Percentiles rank a stretch among this genome's conserved stretches.
Evolutionary conservation across 768 basidiomycete genomes (phyloP).

Genomic region (Phanerochaete carnosa): DNA sequence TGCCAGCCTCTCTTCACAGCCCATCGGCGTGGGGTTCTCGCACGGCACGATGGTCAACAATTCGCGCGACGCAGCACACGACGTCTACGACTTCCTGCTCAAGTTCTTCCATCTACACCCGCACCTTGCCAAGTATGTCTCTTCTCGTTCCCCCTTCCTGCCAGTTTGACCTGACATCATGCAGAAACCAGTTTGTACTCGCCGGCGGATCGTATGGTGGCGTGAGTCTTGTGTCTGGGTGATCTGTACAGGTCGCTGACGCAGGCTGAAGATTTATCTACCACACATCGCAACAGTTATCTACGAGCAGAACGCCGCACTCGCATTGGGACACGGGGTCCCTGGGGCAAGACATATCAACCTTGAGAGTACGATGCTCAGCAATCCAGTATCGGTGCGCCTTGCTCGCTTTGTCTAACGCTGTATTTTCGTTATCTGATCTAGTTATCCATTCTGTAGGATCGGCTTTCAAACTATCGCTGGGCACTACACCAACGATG

Average conservation of each 20-base stretch:
- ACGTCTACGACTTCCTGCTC: conserved; percentile 36
- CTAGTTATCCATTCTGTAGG: conserved; percentile 12
- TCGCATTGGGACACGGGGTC: conserved; percentile 13
- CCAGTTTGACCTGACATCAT: neutral
- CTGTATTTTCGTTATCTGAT: too few species aligned
- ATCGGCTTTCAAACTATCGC: conserved; percentile 22
- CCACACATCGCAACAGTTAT: conserved; percentile 34
- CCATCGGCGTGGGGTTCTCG: conserved; percentile 31
- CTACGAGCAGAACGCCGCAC: conserved; percentile 28
- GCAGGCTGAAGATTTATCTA: conserved; percentile 29
- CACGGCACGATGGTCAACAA: conserved; percentile 31
- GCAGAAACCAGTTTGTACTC: conserved; percentile 20
- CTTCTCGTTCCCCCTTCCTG: neutral
- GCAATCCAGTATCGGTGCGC: conserved; percentile 22
- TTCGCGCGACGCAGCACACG: conserved; percentile 26
- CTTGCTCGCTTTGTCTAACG: neutral
- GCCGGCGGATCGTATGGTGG: conserved; percentile 34
- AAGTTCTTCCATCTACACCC: conserved; percentile 29
- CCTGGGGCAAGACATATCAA: conserved; percentile 27
- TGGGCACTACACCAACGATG: conserved; percentile 31
- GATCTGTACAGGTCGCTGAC: conserved; percentile 29
- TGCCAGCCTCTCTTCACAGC: conserved; percentile 13
- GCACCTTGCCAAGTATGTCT: conserved; percentile 8
- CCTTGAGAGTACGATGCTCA: conserved; percentile 30
- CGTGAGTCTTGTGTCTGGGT: conserved; percentile 22